Base-by-base conservation (phyloP, 257 asterid species). In the Vinca minor region DNA sequence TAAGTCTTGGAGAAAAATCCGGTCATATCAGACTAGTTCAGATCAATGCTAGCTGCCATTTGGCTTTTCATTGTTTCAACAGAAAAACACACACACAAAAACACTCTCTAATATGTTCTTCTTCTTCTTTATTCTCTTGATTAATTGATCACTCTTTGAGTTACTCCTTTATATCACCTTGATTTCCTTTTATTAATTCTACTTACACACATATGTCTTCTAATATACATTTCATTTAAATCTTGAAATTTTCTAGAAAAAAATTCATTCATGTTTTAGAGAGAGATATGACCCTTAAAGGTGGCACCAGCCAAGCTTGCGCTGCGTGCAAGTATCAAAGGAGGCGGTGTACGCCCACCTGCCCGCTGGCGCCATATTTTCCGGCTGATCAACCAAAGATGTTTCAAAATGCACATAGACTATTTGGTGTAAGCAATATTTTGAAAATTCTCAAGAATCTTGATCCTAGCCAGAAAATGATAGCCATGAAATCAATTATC, bases 281-380 rank as follows among this genome's bases (percentile, higher is more conserved):
- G 32, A 56, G 32, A 56, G 34, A 42, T 11, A 88, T 90, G 97
- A 90, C 93, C 70, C 75, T 87, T 2, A 90, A 90, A 84, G 92
- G 93, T 68, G 96, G 97, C 75, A 85, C 87, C 69, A 87, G 92
- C 79, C 92, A 86, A 65, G 97, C 97, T 42, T 90, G 95, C 69
- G 97, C 97, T 1, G 92, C 95, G 23, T 90, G 97, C 75, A 90
- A 85, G 83, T 90, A 82, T 71, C 97, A 87, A 35, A 74, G 97
- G 54, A 70, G 93, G 61, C 71, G 92, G 62, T 90, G 97, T 81
- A 81, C 71, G 7, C 68, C 88, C 2, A 89, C 84, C 63, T 90
- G 97, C 73, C 88, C 78, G 5, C 89, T 90, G 3, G 96, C 97
- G 0, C 96, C 96, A 0, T 85, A 82, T 46, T 90, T 90, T 48